These are phyloP conservation scores for Fomitopsis pulvina DNA, from an alignment of 768 basidiomycete species.

Conservation along the genomic window DNA sequence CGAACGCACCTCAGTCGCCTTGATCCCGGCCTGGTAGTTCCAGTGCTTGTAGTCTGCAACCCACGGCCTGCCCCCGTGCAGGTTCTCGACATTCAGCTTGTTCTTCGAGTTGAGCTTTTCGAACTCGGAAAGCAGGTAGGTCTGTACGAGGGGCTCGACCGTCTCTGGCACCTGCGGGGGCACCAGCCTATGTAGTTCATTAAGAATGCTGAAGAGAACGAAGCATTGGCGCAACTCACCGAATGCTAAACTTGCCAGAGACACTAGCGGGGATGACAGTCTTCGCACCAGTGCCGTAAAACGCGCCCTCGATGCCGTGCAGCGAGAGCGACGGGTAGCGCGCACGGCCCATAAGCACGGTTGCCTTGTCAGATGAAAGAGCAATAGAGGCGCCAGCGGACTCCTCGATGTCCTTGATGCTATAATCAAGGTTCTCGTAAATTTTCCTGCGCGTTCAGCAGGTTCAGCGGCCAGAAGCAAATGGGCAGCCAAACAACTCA, in stretches of 20 bases:
- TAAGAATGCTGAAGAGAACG: not conserved
- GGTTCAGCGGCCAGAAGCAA: not conserved
- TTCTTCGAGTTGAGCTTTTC: slow-evolving; percentile 83
- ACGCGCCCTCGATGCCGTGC: slow-evolving; percentile 95
- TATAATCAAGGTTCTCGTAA: slow-evolving; percentile 72
- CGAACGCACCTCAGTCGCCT: slow-evolving; percentile 63
- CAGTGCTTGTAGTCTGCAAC: slow-evolving; percentile 80
- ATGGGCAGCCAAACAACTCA: slow-evolving; percentile 22
- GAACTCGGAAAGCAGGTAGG: slow-evolving; percentile 74
- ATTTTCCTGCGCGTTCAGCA: slow-evolving; percentile 38
- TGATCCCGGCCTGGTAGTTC: slow-evolving; percentile 87
- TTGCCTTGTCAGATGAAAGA: slow-evolving; percentile 69
- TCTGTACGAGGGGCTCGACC: slow-evolving; percentile 63
- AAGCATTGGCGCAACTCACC: slow-evolving; percentile 38
- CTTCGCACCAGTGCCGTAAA: slow-evolving; percentile 75
- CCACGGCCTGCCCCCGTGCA: slow-evolving; percentile 90
- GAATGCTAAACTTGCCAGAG: slow-evolving; percentile 90
- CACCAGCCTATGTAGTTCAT: slow-evolving; percentile 46
- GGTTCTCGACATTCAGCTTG: slow-evolving; percentile 59
- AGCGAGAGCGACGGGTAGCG: slow-evolving; percentile 81
- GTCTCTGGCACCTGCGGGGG: slow-evolving; percentile 77
- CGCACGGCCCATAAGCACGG: slow-evolving; percentile 91
- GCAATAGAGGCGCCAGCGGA: slow-evolving; percentile 73
- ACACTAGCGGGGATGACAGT: slow-evolving; percentile 94
- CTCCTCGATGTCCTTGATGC: slow-evolving; percentile 63